phyloP scores from a whole-genome alignment of 192 early-diverging fungal species.

The Entrophospora sp. region DNA sequence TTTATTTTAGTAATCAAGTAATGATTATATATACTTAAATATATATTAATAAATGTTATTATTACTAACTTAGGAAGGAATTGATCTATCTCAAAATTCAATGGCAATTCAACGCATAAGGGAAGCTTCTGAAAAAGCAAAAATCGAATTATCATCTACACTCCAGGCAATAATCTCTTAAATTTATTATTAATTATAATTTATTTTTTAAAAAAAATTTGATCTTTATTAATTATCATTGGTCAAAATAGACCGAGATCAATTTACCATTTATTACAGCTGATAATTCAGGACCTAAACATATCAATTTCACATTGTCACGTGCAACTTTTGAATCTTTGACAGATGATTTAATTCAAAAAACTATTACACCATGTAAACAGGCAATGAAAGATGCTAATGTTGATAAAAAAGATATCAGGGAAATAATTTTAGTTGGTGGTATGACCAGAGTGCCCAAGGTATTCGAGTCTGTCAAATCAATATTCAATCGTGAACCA shows the following conservation, averaged over 20 bases:
- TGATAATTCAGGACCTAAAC: constrained; percentile 83
- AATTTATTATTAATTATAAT: background rate
- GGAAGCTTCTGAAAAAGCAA: constrained; percentile 97
- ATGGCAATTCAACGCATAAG: constrained; percentile 97
- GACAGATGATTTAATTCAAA: constrained; percentile 70
- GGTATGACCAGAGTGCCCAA: constrained; percentile 98
- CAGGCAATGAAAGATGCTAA: constrained; percentile 95
- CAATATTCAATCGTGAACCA: constrained; percentile 83
- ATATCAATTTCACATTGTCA: constrained; percentile 92
- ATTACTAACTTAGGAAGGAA: constrained; percentile 35
- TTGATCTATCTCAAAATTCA: constrained; percentile 79
- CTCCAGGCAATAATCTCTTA: constrained; percentile 28
- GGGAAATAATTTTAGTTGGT: constrained; percentile 94
- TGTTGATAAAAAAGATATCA: constrained; percentile 68
- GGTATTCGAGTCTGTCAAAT: constrained; percentile 87
- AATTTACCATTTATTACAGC: constrained; percentile 95
- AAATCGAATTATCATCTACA: constrained; percentile 95
- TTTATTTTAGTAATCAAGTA: background rate
- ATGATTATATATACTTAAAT: background rate
- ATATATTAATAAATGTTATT: background rate
- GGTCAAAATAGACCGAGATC: constrained; percentile 94
- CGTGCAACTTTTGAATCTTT: constrained; percentile 85
- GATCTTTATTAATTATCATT: background rate
- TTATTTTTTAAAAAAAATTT: background rate
- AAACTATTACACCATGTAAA: constrained; percentile 89